phyloP scores from a whole-genome alignment of 306 rosid species.

The Albizia julibrissin region DNA sequence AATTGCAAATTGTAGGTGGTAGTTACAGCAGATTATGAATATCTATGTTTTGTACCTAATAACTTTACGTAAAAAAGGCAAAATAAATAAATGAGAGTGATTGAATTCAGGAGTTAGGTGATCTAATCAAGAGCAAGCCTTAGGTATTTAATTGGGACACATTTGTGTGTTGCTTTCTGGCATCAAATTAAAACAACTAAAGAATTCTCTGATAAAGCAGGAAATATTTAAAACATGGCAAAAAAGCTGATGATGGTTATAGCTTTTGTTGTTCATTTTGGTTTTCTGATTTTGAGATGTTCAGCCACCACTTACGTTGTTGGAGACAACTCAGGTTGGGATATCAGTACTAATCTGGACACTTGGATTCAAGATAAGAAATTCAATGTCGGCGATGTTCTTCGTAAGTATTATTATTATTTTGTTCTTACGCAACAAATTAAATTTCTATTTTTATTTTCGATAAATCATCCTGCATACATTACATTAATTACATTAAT shows the following conservation, averaged over 20 bases:
- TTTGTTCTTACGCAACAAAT: neutral
- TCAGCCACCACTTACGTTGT: conserved; percentile 66
- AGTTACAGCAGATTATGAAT: neutral
- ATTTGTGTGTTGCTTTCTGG: neutral
- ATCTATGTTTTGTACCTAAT: neutral
- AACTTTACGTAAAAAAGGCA: neutral
- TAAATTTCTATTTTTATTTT: neutral
- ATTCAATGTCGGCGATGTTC: conserved; percentile 63
- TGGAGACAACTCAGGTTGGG: conserved; percentile 95
- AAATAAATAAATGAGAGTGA: neutral
- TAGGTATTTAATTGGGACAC: conserved; percentile 23
- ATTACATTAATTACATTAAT: neutral
- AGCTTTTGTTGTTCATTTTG: conserved; percentile 33
- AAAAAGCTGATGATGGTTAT: conserved; percentile 29
- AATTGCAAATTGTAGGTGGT: neutral
- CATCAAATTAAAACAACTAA: neutral
- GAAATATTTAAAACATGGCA: conserved; percentile 43
- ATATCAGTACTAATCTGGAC: conserved; percentile 74
- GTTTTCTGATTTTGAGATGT: conserved; percentile 41
- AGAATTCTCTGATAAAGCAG: neutral
- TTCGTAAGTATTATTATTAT: conserved; percentile 44
- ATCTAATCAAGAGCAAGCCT: conserved; percentile 49
- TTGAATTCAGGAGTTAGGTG: conserved; percentile 51
- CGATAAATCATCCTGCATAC: neutral
- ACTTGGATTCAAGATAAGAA: conserved; percentile 67